These are phyloP conservation scores for Cornus controversa DNA, from an alignment of 148 eudicot genomes.

Conservation along the genomic window DNA sequence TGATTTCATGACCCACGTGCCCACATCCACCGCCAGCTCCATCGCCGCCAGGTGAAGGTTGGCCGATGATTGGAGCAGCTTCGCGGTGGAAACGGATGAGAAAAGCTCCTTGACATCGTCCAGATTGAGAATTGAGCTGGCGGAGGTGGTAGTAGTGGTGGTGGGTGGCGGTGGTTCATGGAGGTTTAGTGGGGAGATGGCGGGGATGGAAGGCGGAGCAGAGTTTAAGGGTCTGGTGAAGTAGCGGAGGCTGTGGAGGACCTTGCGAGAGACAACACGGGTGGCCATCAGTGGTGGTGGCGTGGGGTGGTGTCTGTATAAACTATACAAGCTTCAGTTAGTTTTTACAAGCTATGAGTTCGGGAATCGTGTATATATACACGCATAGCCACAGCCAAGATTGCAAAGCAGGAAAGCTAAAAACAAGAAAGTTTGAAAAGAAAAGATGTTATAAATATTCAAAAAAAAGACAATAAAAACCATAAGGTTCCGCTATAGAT, in stretches of 20 bases:
- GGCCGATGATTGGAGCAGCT: constrained; percentile 39
- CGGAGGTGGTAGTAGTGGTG: not conserved
- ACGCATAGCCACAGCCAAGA: too few relatives aligned
- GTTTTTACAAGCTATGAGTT: too few relatives aligned
- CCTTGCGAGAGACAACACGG: constrained; percentile 35
- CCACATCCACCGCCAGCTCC: constrained; percentile 58
- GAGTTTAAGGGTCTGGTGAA: constrained; percentile 33
- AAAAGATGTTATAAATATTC: too few relatives aligned
- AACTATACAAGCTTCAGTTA: too few relatives aligned
- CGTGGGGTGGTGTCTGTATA: not conserved
- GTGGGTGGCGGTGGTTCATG: constrained; percentile 16
- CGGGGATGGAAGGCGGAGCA: constrained; percentile 25
- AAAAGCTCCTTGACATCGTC: constrained; percentile 41
- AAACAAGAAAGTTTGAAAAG: too few relatives aligned
- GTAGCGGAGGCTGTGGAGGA: constrained; percentile 29
- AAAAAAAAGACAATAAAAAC: too few relatives aligned
- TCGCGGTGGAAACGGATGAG: constrained; percentile 35
- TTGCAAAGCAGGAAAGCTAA: too few relatives aligned
- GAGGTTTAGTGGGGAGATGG: constrained; percentile 28
- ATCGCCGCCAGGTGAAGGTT: constrained; percentile 45
- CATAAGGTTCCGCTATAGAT: too few relatives aligned
- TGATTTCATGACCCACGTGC: constrained; percentile 64
- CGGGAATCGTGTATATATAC: too few relatives aligned
- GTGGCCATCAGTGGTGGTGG: constrained; percentile 39
- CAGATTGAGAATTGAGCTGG: constrained; percentile 24